A percentile compares a stretch with the other conserved stretches of the same genome.
phyloP scores from a whole-genome alignment of 2,329 filamentous ascomycete genomes.

The Dactylellina sp. region DNA sequence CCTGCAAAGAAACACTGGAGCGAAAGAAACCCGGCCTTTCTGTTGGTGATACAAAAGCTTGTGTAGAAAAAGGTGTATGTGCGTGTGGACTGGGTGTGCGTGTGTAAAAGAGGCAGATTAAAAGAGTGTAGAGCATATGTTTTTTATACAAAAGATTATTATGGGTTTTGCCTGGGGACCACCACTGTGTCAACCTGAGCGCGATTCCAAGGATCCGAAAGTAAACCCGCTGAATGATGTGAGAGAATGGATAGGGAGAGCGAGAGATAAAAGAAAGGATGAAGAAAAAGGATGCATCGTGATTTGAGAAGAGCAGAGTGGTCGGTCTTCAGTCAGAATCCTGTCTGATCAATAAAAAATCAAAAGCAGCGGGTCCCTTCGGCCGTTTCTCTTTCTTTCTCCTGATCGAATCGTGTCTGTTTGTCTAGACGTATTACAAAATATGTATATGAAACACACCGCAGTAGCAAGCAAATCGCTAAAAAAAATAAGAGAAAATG shows the following conservation, averaged over 20 bases:
- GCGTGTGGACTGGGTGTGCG: slow-evolving; percentile 15
- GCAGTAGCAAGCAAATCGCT: slow-evolving; percentile 29
- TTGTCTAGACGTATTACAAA: slow-evolving; percentile 56
- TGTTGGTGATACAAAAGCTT: slow-evolving; percentile 2
- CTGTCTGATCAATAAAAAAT: slow-evolving; percentile 38
- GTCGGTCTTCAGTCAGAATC: slow-evolving; percentile 48
- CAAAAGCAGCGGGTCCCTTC: slow-evolving; percentile 27
- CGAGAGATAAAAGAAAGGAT: slow-evolving; percentile 14
- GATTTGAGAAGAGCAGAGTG: slow-evolving; percentile 18
- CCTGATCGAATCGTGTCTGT: slow-evolving; percentile 53
- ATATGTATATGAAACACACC: slow-evolving; percentile 45
- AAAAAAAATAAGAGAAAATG: slow-evolving; percentile 30
- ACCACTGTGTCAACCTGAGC: slow-evolving; percentile 47
- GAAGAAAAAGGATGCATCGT: slow-evolving; percentile 27
- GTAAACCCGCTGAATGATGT: slow-evolving; percentile 29
- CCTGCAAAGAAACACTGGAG: background rate
- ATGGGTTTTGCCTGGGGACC: slow-evolving; percentile 36
- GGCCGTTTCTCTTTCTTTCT: slow-evolving; percentile 41
- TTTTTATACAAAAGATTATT: slow-evolving; percentile 42
- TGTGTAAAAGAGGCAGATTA: slow-evolving; percentile 42
- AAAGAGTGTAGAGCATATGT: slow-evolving; percentile 52
- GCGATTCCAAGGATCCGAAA: slow-evolving; percentile 39
- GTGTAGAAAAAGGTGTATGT: slow-evolving; percentile 21
- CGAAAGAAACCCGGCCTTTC: slow-evolving; percentile 27
- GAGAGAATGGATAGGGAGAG: slow-evolving; percentile 31